Conservation (phyloP, 805 yeast genomes). For the Metschnikowia bowlesiae region DNA sequence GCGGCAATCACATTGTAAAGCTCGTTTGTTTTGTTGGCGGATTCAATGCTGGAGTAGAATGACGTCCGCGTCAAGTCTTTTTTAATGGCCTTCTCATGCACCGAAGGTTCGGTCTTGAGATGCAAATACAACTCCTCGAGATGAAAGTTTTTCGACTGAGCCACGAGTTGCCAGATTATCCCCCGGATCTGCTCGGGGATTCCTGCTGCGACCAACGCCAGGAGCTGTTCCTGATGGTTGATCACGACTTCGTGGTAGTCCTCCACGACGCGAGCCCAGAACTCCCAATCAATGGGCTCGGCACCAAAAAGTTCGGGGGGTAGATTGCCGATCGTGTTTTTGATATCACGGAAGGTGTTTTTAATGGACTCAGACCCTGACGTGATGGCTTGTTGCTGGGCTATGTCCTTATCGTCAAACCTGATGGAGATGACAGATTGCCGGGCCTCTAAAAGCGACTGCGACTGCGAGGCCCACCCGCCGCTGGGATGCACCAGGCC, state of each 20-base stretch:
- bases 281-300: slow-evolving; percentile 63
- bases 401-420: slow-evolving; percentile 45
- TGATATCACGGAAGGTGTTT: slow-evolving; percentile 45
- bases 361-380: slow-evolving; percentile 37
- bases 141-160: slow-evolving; percentile 67
- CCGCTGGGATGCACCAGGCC: no score
- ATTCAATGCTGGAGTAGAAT: slow-evolving; percentile 57
- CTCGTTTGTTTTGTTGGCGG: slow-evolving; percentile 55
- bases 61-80: slow-evolving; percentile 85
- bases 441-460: slow-evolving; percentile 50
- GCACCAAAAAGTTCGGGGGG: slow-evolving; percentile 15
- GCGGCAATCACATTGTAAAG: slow-evolving; percentile 75
- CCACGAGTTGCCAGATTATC: slow-evolving; percentile 85
- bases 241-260: slow-evolving; percentile 68
- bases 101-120: slow-evolving; percentile 46
- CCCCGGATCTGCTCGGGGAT: slow-evolving; percentile 85
- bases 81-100: slow-evolving; percentile 70
- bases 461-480: not conserved
- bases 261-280: slow-evolving; percentile 80
- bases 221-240: slow-evolving; percentile 54
- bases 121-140: slow-evolving; percentile 56
- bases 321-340: slow-evolving; percentile 40
- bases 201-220: slow-evolving; percentile 59
- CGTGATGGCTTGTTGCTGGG: slow-evolving; percentile 44
- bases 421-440: slow-evolving; percentile 52